Base-by-base conservation (phyloP, 2,329 filamentous ascomycete genomes). In the Trichoderma afroharzianum region DNA sequence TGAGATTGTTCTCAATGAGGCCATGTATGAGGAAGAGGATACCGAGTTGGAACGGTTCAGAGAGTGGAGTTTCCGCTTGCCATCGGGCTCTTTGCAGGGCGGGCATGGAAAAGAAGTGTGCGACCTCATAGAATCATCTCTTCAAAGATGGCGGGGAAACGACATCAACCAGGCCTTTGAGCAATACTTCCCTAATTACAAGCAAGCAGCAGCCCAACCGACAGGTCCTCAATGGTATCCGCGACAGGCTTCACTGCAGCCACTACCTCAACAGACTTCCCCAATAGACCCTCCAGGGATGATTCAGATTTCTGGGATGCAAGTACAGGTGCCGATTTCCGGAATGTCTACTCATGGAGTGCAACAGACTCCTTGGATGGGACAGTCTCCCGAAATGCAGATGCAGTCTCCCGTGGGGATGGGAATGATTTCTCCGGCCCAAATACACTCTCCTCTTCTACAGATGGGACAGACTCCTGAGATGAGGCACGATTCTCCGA, bases 11-110 rank as follows among this genome's bases (percentile, higher is more conserved):
- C 85, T 92, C 75, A 94, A 93, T 74, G 95, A 97, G 80, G 94
- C 97, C 80, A 97, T 97, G 93, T 98, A 98, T 79, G 94, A 97
- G 78, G 95, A 97, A 80, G 93, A 97, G 78, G 94, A 97, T 68
- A 93, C 97, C 75, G 92, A 95, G 71, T 79, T 93, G 28, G 90
- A 91, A 1, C 86, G 89, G 72, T 88, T 50, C 21, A 30, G 30
- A 33, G 66, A 36, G 11, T n/a, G 47, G 28, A 39, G 66, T 3
- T 15, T 69, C 11, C 57, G 28, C 12, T 33, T 33, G 18, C 6
- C 30, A 21, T 82, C 57, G 11, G 57, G 57, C n/a, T 32, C 28
- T 33, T 14, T 33, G 30, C 57, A 33, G 57, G 28, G 28, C 6
- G 57, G 32, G 30, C 57, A 32, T 85, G 24, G 79, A 80, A 0